Percentiles rank a stretch among this genome's conserved stretches.
These are phyloP conservation scores for Chalciporus pseudorubinellus DNA, from an alignment of 768 basidiomycete genomes.

Conservation along the genomic window DNA sequence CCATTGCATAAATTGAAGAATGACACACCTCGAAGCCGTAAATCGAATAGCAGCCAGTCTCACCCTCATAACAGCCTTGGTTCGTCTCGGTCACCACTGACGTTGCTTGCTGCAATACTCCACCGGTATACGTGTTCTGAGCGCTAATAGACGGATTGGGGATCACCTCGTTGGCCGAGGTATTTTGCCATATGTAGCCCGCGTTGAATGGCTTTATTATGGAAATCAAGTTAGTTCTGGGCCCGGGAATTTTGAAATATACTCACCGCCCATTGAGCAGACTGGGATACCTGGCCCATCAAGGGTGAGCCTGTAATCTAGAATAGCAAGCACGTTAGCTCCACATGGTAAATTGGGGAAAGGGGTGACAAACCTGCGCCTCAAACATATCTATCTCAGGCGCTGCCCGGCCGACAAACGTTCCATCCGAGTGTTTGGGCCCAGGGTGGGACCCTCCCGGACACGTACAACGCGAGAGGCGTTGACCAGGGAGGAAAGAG, in stretches of 20 bases:
- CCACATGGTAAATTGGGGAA: conserved; percentile 13
- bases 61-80: conserved; percentile 65
- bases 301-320: conserved; percentile 48
- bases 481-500: conserved; percentile 79
- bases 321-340: conserved; percentile 20
- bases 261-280: conserved; percentile 78
- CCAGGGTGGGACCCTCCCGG: conserved; percentile 80
- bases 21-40: conserved; percentile 74
- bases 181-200: conserved; percentile 66
- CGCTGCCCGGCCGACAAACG: conserved; percentile 76
- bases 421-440: conserved; percentile 68
- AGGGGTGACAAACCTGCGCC: conserved; percentile 48
- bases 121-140: conserved; percentile 67
- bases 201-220: conserved; percentile 66
- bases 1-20: not conserved
- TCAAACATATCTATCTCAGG: conserved; percentile 93
- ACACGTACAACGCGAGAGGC: conserved; percentile 86
- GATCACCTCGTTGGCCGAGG: conserved; percentile 56
- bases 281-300: conserved; percentile 71
- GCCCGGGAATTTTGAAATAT: conserved; percentile 4
- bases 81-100: conserved; percentile 70
- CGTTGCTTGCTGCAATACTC: conserved; percentile 73
- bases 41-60: conserved; percentile 58
- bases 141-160: conserved; percentile 49
- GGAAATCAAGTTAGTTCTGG: not conserved